Base-by-base conservation (phyloP, 1,284 basidiomycete genomes). In the Marasmius sp. region DNA sequence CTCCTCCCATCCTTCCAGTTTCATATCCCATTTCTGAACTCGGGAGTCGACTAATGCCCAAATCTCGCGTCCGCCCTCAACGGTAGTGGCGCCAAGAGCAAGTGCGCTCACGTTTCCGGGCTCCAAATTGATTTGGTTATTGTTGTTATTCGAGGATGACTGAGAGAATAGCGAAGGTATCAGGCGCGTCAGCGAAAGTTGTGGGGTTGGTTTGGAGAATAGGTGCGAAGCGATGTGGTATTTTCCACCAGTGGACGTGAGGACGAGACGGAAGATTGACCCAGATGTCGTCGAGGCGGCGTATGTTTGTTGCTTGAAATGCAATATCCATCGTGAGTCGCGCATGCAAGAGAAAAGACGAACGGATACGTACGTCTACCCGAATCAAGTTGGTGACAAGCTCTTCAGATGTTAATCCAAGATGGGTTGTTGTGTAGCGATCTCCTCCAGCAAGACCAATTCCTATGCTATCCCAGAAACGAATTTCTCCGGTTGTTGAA, bases 401-500 rank as follows among this genome's bases (percentile, higher is more conserved):
- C 71, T 93, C 90, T 6, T 82, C 82, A 20, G 79, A 72, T 36
- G 75, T 74, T 38, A 92, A 73, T 37, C 80, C 77, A n/a, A 93
- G 70, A 33, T 79, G 65, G 3, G 80, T 76, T 9, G 79, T 77
- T 6, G 81, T 79, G 67, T 83, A 92, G 63, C 85, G 84, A 56
- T 90, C 84, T 2, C 90, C 91, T n/a, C 92, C 92, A 4, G 92
- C 89, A 16, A 93, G 82, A 34, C 91, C 91, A 64, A 88, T 90
- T 3, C 87, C 87, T 57, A 93, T 88, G 66, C 88, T 90, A 61
- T 91, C 87, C 91, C 91, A 94, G 71, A 91, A 90, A 59, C 88
- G 84, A 62, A 89, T 77, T 65, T 85, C 78, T 1, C 92, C 92
- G 3, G 78, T 76, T 11, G 79, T 75, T 9, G 90, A 89, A 59